Evolutionary conservation across 306 rosid genomes (phyloP).

Genomic region (apple (Malus domestica)): DNA sequence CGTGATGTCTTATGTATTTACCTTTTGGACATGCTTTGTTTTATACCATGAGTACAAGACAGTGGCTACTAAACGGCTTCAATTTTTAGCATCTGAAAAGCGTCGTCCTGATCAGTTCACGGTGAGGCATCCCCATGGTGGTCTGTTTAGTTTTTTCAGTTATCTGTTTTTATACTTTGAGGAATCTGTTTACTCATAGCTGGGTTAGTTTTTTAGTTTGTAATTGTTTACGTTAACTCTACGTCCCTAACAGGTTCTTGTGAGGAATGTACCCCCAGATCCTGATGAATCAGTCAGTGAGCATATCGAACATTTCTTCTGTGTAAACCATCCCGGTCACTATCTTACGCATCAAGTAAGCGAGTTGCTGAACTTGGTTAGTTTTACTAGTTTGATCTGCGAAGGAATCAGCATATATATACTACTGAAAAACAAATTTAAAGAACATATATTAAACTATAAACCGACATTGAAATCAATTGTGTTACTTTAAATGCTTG

Average conservation of each 20-base stretch:
- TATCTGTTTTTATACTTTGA: not conserved
- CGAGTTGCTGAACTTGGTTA: not conserved
- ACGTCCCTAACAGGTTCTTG: conserved; percentile 53
- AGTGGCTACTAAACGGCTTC: conserved; percentile 60
- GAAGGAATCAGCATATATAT: not conserved
- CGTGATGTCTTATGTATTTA: conserved; percentile 66
- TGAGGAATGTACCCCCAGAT: conserved; percentile 87
- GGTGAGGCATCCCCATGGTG: conserved; percentile 27
- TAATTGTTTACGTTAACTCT: conserved; percentile 7
- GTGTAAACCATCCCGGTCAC: conserved; percentile 83
- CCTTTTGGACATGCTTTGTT: conserved; percentile 75
- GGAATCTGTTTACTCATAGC: not conserved
- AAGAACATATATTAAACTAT: too few relatives aligned
- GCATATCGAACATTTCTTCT: conserved; percentile 88
- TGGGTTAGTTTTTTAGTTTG: not conserved
- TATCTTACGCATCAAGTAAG: conserved; percentile 81
- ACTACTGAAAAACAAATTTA: too few relatives aligned
- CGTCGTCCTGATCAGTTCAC: conserved; percentile 84
- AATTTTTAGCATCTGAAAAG: conserved; percentile 61
- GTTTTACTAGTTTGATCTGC: not conserved
- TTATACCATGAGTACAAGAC: conserved; percentile 63
- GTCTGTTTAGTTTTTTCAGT: not conserved
- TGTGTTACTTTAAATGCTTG: not conserved
- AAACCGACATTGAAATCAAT: too few relatives aligned
- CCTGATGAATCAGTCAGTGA: conserved; percentile 79